Percentiles rank a stretch among this genome's conserved stretches.
phyloP scores from a whole-genome alignment of 495 filamentous ascomycete genomes.

The Aspergillus ostianus region DNA sequence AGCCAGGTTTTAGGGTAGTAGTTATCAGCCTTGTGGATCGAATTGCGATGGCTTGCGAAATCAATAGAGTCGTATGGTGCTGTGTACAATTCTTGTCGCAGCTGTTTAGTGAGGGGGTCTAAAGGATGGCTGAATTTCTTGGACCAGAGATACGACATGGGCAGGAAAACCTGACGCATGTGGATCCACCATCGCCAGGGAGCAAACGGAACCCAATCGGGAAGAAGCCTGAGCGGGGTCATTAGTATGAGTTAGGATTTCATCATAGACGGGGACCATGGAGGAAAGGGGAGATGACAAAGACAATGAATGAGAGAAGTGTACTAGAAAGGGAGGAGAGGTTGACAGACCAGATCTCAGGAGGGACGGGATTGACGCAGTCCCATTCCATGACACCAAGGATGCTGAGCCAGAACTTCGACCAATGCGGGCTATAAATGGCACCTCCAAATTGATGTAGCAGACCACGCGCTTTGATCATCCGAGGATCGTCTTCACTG shows the following conservation, averaged over 20 bases:
- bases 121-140: constrained; percentile 70
- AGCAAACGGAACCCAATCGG: constrained; percentile 91
- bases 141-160: constrained; percentile 89
- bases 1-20: constrained; percentile 91
- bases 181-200: constrained; percentile 99
- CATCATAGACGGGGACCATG: no score
- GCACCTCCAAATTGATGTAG: constrained; percentile 87
- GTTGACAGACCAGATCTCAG: constrained; percentile 73
- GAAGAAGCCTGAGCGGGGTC: constrained; percentile 60
- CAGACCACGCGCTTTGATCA: constrained; percentile 81
- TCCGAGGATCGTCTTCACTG: constrained; percentile 75
- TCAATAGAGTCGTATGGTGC: constrained; percentile 75
- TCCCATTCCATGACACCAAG: constrained; percentile 86
- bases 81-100: constrained; percentile 83
- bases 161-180: constrained; percentile 87
- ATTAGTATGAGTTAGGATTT: neutral
- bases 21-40: constrained; percentile 75
- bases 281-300: no score
- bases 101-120: constrained; percentile 64
- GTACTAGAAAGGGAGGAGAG: constrained; percentile 2
- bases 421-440: constrained; percentile 85
- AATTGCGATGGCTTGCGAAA: constrained; percentile 77
- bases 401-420: constrained; percentile 87
- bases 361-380: constrained; percentile 88
- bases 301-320: neutral